These are phyloP conservation scores for Anthoceros angustus DNA, from an alignment of 225 moss, liverwort and hornwort genomes.

Conservation along the genomic window DNA sequence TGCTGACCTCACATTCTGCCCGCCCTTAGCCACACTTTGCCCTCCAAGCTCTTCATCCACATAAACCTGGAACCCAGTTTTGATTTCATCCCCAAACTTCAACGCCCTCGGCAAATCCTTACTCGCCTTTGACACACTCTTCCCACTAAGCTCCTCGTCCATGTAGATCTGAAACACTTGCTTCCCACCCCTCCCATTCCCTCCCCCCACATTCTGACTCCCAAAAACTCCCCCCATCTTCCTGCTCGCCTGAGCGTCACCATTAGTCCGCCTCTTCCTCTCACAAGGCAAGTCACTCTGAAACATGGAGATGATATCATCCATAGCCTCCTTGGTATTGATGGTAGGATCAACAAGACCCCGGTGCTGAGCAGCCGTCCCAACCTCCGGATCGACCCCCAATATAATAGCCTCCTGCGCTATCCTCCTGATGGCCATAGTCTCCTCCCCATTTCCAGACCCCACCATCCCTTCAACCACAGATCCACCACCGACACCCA, in stretches of 20 bases:
- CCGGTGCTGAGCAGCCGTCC: slow-evolving; percentile 44
- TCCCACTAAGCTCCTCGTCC: slow-evolving; percentile 13
- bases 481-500: too few species aligned
- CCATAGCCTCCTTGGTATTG: slow-evolving; percentile 74
- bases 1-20: slow-evolving; percentile 6
- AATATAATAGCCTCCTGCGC: slow-evolving; percentile 58
- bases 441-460: slow-evolving; percentile 61
- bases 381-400: slow-evolving; percentile 36
- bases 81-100: slow-evolving; percentile 1
- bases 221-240: neutral
- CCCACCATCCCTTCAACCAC: neutral
- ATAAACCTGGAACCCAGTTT: slow-evolving; percentile 8
- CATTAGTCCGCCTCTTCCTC: slow-evolving; percentile 14
- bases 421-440: slow-evolving; percentile 69
- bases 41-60: slow-evolving; percentile 9
- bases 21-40: neutral
- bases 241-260: neutral
- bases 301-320: slow-evolving; percentile 82
- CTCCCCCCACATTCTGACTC: neutral
- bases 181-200: slow-evolving; percentile 8
- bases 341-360: slow-evolving; percentile 87
- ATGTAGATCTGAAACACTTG: slow-evolving; percentile 23
- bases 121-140: neutral
- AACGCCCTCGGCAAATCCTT: slow-evolving; percentile 6
- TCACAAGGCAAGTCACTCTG: slow-evolving; percentile 58